These are phyloP conservation scores for Skeletonema potamos DNA, from an alignment of 108 stramenopile species.

Conservation along the genomic window DNA sequence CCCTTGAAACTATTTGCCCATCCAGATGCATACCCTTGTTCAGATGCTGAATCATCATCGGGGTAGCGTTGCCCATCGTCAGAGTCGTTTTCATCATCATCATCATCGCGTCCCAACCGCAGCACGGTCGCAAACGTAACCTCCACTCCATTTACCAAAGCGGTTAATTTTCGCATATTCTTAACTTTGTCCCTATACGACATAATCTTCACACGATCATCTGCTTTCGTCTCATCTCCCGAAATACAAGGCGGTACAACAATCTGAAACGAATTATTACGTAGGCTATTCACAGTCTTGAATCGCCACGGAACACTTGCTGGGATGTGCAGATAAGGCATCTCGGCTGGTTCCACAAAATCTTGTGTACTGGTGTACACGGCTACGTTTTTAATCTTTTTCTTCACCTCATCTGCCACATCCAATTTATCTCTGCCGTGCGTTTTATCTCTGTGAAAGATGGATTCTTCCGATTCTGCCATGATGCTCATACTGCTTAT, in stretches of 20 bases:
- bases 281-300: constrained; percentile 5
- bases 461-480: neutral
- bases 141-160: neutral
- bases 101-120: neutral
- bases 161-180: constrained; percentile 7
- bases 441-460: neutral
- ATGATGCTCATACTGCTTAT: neutral
- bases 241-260: neutral
- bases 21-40: neutral
- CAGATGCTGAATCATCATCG: neutral
- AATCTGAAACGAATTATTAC: constrained; percentile 12
- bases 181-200: constrained; percentile 3
- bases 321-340: constrained; percentile 6
- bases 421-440: neutral
- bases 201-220: constrained; percentile 9
- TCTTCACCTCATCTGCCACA: constrained; percentile 5
- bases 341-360: constrained; percentile 9
- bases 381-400: constrained; percentile 8
- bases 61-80: neutral
- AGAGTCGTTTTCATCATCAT: neutral
- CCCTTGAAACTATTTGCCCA: neutral
- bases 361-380: neutral
- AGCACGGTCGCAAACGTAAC: constrained; percentile 8
- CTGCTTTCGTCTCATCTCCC: neutral
- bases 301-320: constrained; percentile 12